phyloP scores from a whole-genome alignment of 495 filamentous ascomycete species.

The Ramalina intermedia region DNA sequence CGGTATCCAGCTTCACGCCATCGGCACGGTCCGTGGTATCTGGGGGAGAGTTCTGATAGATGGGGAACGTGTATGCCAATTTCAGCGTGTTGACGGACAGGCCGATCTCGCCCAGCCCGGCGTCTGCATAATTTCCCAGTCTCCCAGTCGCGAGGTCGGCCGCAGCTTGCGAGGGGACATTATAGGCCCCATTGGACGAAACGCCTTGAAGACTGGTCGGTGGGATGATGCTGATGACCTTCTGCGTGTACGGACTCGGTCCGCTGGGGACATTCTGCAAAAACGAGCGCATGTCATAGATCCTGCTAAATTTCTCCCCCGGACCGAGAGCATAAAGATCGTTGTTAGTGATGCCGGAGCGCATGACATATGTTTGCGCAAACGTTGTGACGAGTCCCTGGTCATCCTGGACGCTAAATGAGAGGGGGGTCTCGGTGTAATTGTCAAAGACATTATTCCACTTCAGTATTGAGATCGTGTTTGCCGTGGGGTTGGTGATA shows the following conservation, averaged over 20 bases:
- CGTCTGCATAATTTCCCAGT: conserved; percentile 1
- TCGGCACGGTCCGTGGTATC: background rate
- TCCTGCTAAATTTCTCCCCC: background rate
- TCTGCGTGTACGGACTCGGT: background rate
- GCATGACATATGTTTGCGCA: conserved; percentile 3
- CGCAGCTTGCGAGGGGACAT: background rate
- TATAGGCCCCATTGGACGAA: background rate
- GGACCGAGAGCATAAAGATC: conserved; percentile 1
- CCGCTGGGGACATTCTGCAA: conserved; percentile 3
- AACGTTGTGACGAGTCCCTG: background rate
- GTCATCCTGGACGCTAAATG: conserved; percentile 1
- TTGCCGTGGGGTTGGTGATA: conserved; percentile 2
- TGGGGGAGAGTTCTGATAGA: background rate
- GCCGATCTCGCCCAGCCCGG: conserved; percentile 1
- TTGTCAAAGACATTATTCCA: conserved; percentile 7
- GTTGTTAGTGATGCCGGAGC: conserved; percentile 2
- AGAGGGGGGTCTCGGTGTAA: background rate
- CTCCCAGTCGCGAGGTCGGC: background rate
- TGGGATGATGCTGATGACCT: background rate
- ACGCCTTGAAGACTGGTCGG: background rate
- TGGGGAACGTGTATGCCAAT: background rate
- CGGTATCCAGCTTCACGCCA: background rate
- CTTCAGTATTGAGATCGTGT: conserved; percentile 3
- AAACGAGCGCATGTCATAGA: background rate
- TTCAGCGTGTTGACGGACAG: background rate